Evolutionary conservation across 352 stramenopile genomes (phyloP), one percentile per base, ranked within the genome.

Genomic region (Phytophthora quininea): DNA sequence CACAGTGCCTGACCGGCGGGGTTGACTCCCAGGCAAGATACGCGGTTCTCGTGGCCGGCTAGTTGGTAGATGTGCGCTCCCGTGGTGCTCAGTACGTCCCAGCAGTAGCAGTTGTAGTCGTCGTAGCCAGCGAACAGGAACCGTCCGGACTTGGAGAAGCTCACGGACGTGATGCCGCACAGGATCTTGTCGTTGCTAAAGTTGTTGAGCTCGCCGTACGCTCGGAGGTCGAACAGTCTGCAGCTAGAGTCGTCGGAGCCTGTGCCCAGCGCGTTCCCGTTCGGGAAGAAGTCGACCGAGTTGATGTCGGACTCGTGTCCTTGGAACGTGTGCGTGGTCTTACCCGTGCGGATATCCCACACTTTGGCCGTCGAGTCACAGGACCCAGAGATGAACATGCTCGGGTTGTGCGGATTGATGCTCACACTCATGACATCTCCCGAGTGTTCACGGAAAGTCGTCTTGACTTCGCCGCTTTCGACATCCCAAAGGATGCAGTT

Each of bases 401-500:
- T 98, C 45, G 88, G 88, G 76, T 98, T 92, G 69, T 98, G 91
- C 11, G 97, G 96, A 62, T 97, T 92, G 50, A 99, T 93, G 35
- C 92, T 94, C 37, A 99, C 80, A 29, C 86, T 97, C 97, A 99
- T 99, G 62, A 99, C 97, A 79, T 99, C 97, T 8, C 92, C 96
- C 27, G 88, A 92, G 81, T 99, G 98, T 80, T 99, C 97, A n/a
- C 87, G 91, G 85, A 99, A 99, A 10, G 89, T 97, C 32, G 87
- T 95, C 64, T 98, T 96, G 62, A 97, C 89, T 73, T 98, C 89
- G 31, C 90, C 89, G 31, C 79, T 97, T 64, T 98, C 91, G 45
- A 99, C 90, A 76, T 99, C 97, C 98, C 98, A 99, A n/a, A 98
- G 84, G 73, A 99, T 99, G 74, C 96, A 99, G 51, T 98, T 99